Base-by-base conservation (phyloP, 2,329 filamentous ascomycete genomes). In the Penicillium hesseltinei region DNA sequence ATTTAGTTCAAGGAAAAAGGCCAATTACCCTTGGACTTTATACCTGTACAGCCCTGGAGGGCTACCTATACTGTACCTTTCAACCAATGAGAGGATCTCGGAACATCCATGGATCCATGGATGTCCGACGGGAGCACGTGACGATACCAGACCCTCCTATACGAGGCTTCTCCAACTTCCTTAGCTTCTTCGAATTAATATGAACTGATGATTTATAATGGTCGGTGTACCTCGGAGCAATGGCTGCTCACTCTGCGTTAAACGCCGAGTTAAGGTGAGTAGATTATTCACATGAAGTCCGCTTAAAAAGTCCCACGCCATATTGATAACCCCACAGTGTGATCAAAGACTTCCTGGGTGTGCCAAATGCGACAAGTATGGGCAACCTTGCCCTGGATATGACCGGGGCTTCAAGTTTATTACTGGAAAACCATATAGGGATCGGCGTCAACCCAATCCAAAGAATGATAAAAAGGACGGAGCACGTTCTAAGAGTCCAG, bases 361-460 rank as follows among this genome's bases (percentile, higher is more conserved):
- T 55, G 60, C 59, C 39, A 69, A 65, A 60, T 75, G 73, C 54
- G 69, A 71, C 35, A 73, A 62, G 36, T 69, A 73, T 25, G 71
- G 72, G 0, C 62, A 60, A 44, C 62, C 65, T 19, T 75, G 73
- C 47, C 71, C 71, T 11, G 73, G 72, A 17, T 74, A 75, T 57
- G 65, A 67, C 13, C 66, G 64, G 21, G 62, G 63, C 17, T 73
- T 73, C 47, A 74, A 71, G 40, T 74, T 75, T 25, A 63, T 74
- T 19, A 49, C 67, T 17, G 71, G 64, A n/a, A 70, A 70, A 43
- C 69, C 67, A n/a, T 63, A 67, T 54, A 59, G 69, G 11, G 60
- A 61, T 23, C 62, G 54, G 15, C 60, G 46, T 9, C 60, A 31
- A 23, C 39, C 48, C 15, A 51, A 33, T 15, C 9, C 33, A n/a